phyloP scores from a whole-genome alignment of 2,329 filamentous ascomycete species.

The Aspergillus caelatus region DNA sequence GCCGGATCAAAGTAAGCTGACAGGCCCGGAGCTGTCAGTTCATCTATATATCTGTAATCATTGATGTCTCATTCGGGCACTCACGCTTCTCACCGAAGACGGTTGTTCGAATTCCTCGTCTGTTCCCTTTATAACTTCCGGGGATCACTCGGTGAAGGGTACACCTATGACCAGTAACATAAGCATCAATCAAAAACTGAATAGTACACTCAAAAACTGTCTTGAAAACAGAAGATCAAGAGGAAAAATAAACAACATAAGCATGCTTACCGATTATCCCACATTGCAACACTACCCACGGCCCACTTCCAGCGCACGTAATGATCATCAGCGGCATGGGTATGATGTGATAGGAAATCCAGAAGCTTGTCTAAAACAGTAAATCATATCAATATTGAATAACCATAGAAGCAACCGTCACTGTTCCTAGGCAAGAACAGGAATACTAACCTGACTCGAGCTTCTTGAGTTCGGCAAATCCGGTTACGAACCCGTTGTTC shows the following conservation, averaged over 20 bases:
- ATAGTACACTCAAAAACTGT: too few species aligned
- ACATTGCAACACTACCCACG: constrained; percentile 54
- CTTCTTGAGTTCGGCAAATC: constrained; percentile 55
- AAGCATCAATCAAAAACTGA: background rate
- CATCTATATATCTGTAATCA: background rate
- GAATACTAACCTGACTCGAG: constrained; percentile 41
- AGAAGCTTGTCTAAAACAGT: constrained; percentile 40
- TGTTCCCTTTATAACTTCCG: constrained; percentile 1
- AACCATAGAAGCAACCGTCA: background rate
- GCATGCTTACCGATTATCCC: constrained; percentile 49
- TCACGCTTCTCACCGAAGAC: constrained; percentile 17
- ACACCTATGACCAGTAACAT: background rate
- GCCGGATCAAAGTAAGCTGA: background rate
- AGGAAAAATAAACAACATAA: background rate
- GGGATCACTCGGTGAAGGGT: constrained; percentile 14
- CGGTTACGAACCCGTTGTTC: constrained; percentile 52
- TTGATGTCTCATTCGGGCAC: background rate
- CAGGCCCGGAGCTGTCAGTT: background rate
- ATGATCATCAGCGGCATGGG: constrained; percentile 55
- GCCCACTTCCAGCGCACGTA: constrained; percentile 56
- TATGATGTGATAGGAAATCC: constrained; percentile 51
- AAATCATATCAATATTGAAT: background rate
- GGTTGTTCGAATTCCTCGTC: constrained; percentile 17
- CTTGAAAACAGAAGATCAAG: too few species aligned
- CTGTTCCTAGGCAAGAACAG: background rate